These are phyloP conservation scores for Rhododendron molle DNA, from an alignment of 148 eudicot species.

Conservation along the genomic window DNA sequence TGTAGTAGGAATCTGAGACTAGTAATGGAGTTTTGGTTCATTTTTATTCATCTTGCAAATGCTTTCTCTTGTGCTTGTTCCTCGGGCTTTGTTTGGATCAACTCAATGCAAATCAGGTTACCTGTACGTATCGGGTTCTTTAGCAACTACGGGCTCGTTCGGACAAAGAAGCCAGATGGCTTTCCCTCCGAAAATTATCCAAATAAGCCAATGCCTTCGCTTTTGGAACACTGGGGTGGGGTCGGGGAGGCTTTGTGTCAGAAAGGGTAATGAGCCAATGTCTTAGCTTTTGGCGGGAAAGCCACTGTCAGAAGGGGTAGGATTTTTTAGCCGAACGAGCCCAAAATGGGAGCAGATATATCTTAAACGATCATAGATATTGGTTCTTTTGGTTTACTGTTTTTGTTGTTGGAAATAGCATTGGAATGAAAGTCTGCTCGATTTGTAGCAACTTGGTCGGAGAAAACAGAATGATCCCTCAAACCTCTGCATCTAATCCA, in stretches of 20 bases:
- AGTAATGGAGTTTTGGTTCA: slow-evolving; percentile 2
- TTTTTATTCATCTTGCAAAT: neutral
- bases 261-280: no score
- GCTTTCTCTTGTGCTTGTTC: neutral
- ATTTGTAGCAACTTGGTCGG: neutral
- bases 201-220: no score
- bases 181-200: no score
- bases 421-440: neutral
- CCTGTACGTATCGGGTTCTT: neutral
- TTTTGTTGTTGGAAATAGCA: no score
- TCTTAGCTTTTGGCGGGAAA: no score
- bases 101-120: neutral
- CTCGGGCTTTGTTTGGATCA: neutral
- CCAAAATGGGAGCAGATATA: neutral
- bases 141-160: no score
- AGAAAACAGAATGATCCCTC: neutral
- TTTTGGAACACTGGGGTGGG: no score
- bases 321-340: no score
- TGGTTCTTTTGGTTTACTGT: neutral
- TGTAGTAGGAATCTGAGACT: slow-evolving; percentile 8
- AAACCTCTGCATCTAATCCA: neutral
- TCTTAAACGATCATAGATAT: neutral
- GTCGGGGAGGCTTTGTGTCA: no score
- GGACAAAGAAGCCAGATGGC: no score
- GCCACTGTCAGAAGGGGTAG: no score